Evolutionary conservation across 805 yeast species (phyloP), one percentile per base, ranked within the genome.

Genomic region (Starmerella davenportii): DNA sequence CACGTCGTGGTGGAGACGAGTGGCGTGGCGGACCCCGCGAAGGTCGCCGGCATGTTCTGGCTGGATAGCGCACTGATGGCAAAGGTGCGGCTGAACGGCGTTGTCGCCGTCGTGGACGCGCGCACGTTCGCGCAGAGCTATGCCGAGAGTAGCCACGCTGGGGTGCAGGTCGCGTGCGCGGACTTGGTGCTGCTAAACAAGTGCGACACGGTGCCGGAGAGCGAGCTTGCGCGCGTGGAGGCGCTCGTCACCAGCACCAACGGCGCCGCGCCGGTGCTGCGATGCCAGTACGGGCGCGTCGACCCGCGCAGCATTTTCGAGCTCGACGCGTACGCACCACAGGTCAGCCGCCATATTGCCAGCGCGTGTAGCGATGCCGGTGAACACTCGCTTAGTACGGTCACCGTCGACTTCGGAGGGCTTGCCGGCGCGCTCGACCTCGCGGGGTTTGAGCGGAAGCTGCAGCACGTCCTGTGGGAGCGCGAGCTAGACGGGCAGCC

Each of bases 41-140:
- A 96, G 0, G 82, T 90, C 21, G 95, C 95, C 4, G 72, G 75
- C 46, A 87, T 87, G 95, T 90, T 90, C 58, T 90, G 98, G 98
- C 66, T 85, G 23, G 98, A 90, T 55, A 87, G 80, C 19, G 95
- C 85, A 0, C 63, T 90, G 41, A 68, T 76, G 14, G 75, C 93
- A 3, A 76, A 74, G 47, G 82, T 90, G 2, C 79, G 80, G 54
- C 76, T 90, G 24, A 96, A 87, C 57, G 94, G 94, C 0, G 81
- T 87, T 4, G 69, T 90, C 13, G 79, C 95, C 0, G 95, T 87
- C 2, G 62, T 90, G 31, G 96, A 87, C 43, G 61, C 59, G 3
- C 43, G 39, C 11, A 75, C 82, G 51, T 74, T 87, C 19, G 50
- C 66, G 15, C 61, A 61, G 38, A 75, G 79, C 45, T 60, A 87